phyloP scores from a whole-genome alignment of 805 yeast species.

The Myxozyma neglecta region DNA sequence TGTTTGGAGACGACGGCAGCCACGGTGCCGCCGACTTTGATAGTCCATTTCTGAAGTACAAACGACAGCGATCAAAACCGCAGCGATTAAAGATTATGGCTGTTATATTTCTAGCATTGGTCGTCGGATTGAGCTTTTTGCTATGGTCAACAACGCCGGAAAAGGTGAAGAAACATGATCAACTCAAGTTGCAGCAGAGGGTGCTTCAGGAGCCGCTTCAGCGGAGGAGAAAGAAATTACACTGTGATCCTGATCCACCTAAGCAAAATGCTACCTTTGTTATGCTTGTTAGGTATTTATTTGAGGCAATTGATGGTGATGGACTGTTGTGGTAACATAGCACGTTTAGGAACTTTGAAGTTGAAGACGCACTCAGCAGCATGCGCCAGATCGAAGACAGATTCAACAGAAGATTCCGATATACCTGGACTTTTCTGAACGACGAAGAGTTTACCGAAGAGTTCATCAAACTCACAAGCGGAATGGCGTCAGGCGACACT shows the following conservation, averaged over 20 bases:
- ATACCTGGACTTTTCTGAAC: slow-evolving; percentile 95
- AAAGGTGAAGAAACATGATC: slow-evolving; percentile 20
- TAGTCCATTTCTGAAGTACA: slow-evolving; percentile 31
- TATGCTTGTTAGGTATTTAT: slow-evolving; percentile 52
- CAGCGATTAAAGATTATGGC: slow-evolving; percentile 16
- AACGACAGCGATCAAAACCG: slow-evolving; percentile 28
- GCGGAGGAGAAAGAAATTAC: slow-evolving; percentile 25
- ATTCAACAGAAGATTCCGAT: slow-evolving; percentile 74
- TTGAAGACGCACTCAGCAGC: slow-evolving; percentile 56
- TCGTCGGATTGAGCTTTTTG: slow-evolving; percentile 19
- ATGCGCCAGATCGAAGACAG: slow-evolving; percentile 74
- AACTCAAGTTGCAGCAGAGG: slow-evolving; percentile 21
- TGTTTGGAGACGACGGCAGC: slow-evolving; percentile 8
- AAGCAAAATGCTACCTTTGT: slow-evolving; percentile 60
- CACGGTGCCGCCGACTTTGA: slow-evolving; percentile 16
- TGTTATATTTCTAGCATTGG: slow-evolving; percentile 3
- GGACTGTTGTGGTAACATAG: not conserved
- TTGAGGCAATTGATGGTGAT: not conserved
- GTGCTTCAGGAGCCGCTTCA: slow-evolving; percentile 23
- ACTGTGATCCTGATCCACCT: slow-evolving; percentile 32
- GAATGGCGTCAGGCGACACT: slow-evolving; percentile 73
- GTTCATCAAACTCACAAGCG: slow-evolving; percentile 65
- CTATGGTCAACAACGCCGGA: slow-evolving; percentile 24
- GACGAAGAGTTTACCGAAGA: slow-evolving; percentile 83
- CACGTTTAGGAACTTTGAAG: slow-evolving; percentile 55